Conservation (phyloP, 176 grass and related monocot genomes). For the Raddia guianensis region DNA sequence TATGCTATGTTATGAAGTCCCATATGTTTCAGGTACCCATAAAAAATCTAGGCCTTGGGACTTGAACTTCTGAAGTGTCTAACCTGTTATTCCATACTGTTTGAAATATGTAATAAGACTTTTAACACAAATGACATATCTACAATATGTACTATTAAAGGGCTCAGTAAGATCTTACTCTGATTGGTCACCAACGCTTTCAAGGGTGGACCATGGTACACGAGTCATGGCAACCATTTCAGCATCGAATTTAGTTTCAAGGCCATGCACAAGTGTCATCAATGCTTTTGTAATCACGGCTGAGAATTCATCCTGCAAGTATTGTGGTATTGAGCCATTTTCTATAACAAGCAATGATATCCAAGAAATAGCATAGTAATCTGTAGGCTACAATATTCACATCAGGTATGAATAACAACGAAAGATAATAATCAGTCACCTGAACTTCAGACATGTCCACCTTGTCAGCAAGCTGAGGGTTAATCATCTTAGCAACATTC, state of each 20-base stretch:
- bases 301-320: constrained; percentile 90
- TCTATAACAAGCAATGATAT: constrained; percentile 32
- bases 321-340: constrained; percentile 31
- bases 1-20: constrained; percentile 23
- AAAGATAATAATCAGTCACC: constrained; percentile 54
- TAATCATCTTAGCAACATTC: constrained; percentile 96
- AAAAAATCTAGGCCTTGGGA: constrained; percentile 3
- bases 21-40: constrained; percentile 18
- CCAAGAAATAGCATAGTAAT: background rate
- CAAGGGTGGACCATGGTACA: constrained; percentile 92
- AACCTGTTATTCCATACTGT: background rate
- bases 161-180: constrained; percentile 65
- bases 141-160: constrained; percentile 30
- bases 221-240: constrained; percentile 98
- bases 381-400: constrained; percentile 26
- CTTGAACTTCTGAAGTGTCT: background rate
- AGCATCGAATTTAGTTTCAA: constrained; percentile 98
- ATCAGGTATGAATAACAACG: background rate
- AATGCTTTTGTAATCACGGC: constrained; percentile 92
- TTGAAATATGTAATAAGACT: constrained; percentile 18
- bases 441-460: constrained; percentile 98
- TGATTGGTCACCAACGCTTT: constrained; percentile 98
- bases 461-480: constrained; percentile 81
- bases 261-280: constrained; percentile 92
- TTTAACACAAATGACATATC: constrained; percentile 19